Percentiles rank a stretch among this genome's conserved stretches.
Evolutionary conservation across 441 rosid genomes (phyloP).

Genomic region (Gossypium laxum): DNA sequence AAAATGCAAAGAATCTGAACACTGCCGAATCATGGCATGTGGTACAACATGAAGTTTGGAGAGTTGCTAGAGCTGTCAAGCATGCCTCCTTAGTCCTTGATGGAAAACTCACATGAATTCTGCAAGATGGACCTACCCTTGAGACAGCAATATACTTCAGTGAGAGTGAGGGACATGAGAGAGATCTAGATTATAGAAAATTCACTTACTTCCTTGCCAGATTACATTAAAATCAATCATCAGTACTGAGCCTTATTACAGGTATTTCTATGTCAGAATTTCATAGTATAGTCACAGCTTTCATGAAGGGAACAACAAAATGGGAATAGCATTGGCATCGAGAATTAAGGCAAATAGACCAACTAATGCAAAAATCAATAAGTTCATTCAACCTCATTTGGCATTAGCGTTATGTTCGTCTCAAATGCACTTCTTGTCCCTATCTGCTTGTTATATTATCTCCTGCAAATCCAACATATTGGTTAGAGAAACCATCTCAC

Average conservation of each 20-base stretch:
- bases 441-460: neutral
- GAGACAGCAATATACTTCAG: neutral
- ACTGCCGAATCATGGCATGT: conserved; percentile 49
- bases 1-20: conserved; percentile 41
- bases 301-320: neutral
- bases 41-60: conserved; percentile 80
- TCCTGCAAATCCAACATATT: neutral
- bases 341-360: neutral
- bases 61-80: conserved; percentile 58
- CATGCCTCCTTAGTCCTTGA: conserved; percentile 55
- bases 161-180: neutral
- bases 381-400: neutral
- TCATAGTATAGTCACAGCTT: neutral
- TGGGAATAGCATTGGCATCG: conserved; percentile 4
- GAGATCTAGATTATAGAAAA: neutral
- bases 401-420: neutral
- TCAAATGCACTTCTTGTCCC: neutral
- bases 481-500: neutral
- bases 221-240: neutral
- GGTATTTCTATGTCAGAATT: neutral
- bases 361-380: neutral
- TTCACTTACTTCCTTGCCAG: neutral
- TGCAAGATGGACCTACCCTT: neutral
- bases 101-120: conserved; percentile 43
- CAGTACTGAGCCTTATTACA: neutral